These are phyloP conservation scores for Aspergillus saccharolyticus DNA, from an alignment of 495 filamentous ascomycete species.

Conservation along the genomic window DNA sequence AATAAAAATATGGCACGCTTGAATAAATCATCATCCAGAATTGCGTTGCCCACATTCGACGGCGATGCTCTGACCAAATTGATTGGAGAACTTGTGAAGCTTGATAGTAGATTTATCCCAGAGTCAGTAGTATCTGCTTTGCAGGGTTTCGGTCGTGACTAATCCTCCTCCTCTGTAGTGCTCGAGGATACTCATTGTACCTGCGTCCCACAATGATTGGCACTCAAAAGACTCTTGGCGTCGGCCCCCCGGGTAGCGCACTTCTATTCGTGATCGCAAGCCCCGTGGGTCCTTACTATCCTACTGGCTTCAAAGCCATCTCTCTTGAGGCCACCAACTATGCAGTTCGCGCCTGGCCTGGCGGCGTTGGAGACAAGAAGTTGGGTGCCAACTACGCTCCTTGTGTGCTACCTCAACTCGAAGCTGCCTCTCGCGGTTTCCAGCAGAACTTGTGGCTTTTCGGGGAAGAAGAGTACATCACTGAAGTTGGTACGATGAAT, in stretches of 20 bases:
- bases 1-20: conserved; percentile 93
- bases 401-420: conserved; percentile 86
- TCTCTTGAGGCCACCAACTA: conserved; percentile 90
- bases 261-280: conserved; percentile 92
- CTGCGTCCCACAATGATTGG: conserved; percentile 95
- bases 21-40: conserved; percentile 82
- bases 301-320: conserved; percentile 94
- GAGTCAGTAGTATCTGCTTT: conserved; percentile 35
- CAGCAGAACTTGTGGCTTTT: conserved; percentile 99
- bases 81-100: conserved; percentile 68
- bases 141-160: neutral
- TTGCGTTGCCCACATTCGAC: conserved; percentile 83
- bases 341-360: conserved; percentile 95
- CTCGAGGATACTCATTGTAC: conserved; percentile 86
- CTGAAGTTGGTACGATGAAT: conserved; percentile 98
- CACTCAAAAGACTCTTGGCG: conserved; percentile 87
- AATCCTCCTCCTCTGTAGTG: conserved; percentile 28
- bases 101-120: conserved; percentile 88
- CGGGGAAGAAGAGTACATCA: conserved; percentile 86
- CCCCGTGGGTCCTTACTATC: conserved; percentile 96
- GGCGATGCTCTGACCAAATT: conserved; percentile 66
- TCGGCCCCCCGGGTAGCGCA: conserved; percentile 84
- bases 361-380: conserved; percentile 95
- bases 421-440: conserved; percentile 84
- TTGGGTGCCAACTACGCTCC: conserved; percentile 97